These are phyloP conservation scores for Aspergillus carbonarius DNA, from an alignment of 2,329 filamentous ascomycete genomes.

Conservation along the genomic window DNA sequence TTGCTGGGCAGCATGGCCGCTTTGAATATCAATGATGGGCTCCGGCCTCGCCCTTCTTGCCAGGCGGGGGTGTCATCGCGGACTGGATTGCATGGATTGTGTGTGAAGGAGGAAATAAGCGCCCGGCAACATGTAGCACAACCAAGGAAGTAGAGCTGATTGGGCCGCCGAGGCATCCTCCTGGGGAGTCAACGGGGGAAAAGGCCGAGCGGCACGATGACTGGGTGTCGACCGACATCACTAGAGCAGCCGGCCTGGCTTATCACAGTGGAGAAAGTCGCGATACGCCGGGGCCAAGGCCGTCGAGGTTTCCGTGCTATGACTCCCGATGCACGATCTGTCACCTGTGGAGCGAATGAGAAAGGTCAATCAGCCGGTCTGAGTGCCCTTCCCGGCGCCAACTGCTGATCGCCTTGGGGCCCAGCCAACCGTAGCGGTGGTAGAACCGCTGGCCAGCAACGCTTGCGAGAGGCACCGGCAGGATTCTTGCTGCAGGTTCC, in stretches of 20 bases:
- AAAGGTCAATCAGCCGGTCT: conserved; percentile 19
- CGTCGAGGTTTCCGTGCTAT: conserved; percentile 4
- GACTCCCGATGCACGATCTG: conserved; percentile 19
- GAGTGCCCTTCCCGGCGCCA: conserved; percentile 30
- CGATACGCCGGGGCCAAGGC: conserved; percentile 11
- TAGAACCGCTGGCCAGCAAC: conserved; percentile 27
- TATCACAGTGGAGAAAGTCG: conserved; percentile 33
- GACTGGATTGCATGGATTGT: conserved; percentile 11
- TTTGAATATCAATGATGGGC: conserved; percentile 34
- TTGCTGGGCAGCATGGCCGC: conserved; percentile 14
- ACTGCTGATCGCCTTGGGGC: conserved; percentile 24
- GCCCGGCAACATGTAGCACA: conserved; percentile 26
- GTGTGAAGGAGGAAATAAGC: conserved; percentile 30
- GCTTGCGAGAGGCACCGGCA: neutral
- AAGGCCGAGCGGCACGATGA: conserved; percentile 17
- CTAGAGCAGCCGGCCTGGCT: conserved; percentile 25
- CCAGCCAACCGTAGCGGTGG: conserved; percentile 29
- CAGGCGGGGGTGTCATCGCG: conserved; percentile 16
- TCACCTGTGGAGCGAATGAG: conserved; percentile 22
- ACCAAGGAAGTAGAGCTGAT: conserved; percentile 15
- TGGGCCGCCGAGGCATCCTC: conserved; percentile 11
- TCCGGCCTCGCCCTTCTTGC: conserved; percentile 15
- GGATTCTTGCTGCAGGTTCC: neutral
- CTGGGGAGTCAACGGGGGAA: conserved; percentile 7
- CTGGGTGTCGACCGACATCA: conserved; percentile 25